Conservation (phyloP, 768 basidiomycete species). For the Calocera cornea region DNA sequence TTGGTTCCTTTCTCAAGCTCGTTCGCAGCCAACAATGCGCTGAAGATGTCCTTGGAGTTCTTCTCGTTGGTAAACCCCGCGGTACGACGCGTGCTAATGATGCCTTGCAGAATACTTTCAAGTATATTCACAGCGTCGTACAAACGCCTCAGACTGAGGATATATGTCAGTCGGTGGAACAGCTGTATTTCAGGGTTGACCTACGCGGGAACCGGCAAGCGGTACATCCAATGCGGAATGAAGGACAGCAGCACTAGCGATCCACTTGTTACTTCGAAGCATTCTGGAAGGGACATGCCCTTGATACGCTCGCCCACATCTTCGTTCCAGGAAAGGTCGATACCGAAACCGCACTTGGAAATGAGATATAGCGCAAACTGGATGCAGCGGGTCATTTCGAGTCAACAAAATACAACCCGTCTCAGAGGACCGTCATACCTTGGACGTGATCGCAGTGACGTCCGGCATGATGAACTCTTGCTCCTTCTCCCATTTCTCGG, state of each 20-base stretch:
- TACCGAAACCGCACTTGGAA: not conserved
- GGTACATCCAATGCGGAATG: not conserved
- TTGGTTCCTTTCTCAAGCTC: not conserved
- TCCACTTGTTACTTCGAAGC: not conserved
- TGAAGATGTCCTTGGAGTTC: not conserved
- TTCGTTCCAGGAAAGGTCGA: not conserved
- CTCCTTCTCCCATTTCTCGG: constrained; percentile 3
- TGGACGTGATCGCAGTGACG: not conserved
- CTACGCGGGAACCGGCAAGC: not conserved
- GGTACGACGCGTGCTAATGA: not conserved
- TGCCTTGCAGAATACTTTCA: not conserved
- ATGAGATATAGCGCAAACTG: not conserved
- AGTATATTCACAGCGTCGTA: not conserved
- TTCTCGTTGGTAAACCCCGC: not conserved
- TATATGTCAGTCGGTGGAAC: not conserved
- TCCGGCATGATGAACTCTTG: not conserved
- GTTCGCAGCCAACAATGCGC: not conserved
- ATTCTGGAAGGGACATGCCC: not conserved
- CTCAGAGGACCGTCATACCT: not conserved
- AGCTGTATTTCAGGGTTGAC: not conserved
- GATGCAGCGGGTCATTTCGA: not conserved
- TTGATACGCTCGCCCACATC: not conserved
- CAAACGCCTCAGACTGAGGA: not conserved
- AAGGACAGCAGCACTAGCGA: not conserved
- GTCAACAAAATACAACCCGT: not conserved